Conservation (phyloP, 768 basidiomycete genomes). For the Leccinum longicurvipes region DNA sequence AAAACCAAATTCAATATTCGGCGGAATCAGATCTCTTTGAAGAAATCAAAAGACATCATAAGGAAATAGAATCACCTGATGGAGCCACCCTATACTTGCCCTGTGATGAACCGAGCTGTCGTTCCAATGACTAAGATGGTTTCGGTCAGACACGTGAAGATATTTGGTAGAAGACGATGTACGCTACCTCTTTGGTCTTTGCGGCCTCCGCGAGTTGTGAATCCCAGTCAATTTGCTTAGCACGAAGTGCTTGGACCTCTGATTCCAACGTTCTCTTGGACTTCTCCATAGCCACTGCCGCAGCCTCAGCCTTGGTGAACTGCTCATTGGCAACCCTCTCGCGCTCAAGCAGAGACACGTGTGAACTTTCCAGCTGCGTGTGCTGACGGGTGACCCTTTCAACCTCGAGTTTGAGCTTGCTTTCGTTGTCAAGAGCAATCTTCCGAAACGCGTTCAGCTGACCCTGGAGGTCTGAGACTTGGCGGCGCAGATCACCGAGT, state of each 20-base stretch:
- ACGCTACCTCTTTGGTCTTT: conserved; percentile 71
- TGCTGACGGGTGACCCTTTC: conserved; percentile 64
- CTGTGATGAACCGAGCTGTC: conserved; percentile 68
- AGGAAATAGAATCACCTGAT: no score
- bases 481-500: conserved; percentile 64
- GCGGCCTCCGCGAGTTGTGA: conserved; percentile 56
- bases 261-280: conserved; percentile 64
- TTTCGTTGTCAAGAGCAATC: conserved; percentile 60
- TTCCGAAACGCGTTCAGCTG: conserved; percentile 67
- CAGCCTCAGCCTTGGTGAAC: conserved; percentile 45
- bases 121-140: conserved; percentile 60
- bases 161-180: background rate
- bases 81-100: no score
- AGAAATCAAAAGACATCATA: no score
- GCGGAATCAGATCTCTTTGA: no score
- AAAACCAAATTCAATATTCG: no score
- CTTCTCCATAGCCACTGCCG: conserved; percentile 62
- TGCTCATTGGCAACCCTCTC: conserved; percentile 52
- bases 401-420: conserved; percentile 71
- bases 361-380: conserved; percentile 52
- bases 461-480: conserved; percentile 57
- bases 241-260: conserved; percentile 66
- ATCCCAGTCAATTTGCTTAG: conserved; percentile 67
- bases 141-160: background rate
- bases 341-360: conserved; percentile 61